Percentiles rank a stretch among this genome's conserved stretches.
Conservation (phyloP, 805 yeast genomes). For the Scheffersomyces stipitis region DNA sequence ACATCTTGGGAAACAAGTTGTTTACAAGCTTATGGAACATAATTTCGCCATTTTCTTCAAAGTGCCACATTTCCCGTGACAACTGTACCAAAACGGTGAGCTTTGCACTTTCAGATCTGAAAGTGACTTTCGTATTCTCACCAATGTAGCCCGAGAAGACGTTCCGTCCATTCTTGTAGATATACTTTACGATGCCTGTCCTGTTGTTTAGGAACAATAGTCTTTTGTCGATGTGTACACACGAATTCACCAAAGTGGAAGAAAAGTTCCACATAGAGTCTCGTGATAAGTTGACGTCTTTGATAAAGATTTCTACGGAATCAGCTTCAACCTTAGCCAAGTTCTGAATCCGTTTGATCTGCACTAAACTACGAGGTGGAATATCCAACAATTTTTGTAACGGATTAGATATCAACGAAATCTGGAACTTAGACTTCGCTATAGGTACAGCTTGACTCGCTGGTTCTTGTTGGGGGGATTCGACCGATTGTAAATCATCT, state of each 20-base stretch:
- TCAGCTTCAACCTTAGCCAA: slow-evolving; percentile 65
- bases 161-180: slow-evolving; percentile 67
- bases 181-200: slow-evolving; percentile 60
- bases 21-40: slow-evolving; percentile 90
- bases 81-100: slow-evolving; percentile 82
- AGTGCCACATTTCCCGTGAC: slow-evolving; percentile 96
- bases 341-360: slow-evolving; percentile 47
- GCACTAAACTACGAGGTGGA: slow-evolving; percentile 65
- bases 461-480: slow-evolving; percentile 6
- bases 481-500: slow-evolving; percentile 5
- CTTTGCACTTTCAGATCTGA: slow-evolving; percentile 88
- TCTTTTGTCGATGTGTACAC: slow-evolving; percentile 67
- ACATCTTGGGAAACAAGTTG: slow-evolving; percentile 86
- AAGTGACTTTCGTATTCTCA: slow-evolving; percentile 71
- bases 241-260: slow-evolving; percentile 55
- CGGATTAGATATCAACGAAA: slow-evolving; percentile 62
- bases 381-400: slow-evolving; percentile 61
- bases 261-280: slow-evolving; percentile 93
- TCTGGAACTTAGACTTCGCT: slow-evolving; percentile 30
- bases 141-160: slow-evolving; percentile 77
- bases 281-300: slow-evolving; percentile 77
- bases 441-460: slow-evolving; percentile 1
- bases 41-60: slow-evolving; percentile 94
- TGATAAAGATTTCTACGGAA: slow-evolving; percentile 75
- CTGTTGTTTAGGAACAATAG: slow-evolving; percentile 60